Evolutionary conservation across 257 asterid species (phyloP).

Genomic region (Dorcoceras hygrometricum): DNA sequence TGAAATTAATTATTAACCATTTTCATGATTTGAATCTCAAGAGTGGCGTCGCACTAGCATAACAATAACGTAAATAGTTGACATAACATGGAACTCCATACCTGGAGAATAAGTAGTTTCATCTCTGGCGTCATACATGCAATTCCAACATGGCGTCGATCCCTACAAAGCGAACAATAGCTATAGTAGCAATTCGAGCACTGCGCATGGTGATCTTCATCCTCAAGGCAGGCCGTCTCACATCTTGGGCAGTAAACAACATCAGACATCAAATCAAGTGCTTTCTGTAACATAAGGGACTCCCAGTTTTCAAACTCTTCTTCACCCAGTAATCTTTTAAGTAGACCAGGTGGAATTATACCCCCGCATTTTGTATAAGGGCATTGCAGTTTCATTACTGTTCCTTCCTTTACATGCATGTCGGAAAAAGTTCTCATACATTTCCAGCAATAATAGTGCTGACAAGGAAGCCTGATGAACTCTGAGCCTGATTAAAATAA

Average conservation of each 20-base stretch:
- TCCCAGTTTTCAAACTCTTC: constrained; percentile 82
- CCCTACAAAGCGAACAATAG: constrained; percentile 84
- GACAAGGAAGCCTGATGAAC: constrained; percentile 73
- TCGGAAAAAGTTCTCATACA: constrained; percentile 73
- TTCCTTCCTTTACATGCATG: constrained; percentile 77
- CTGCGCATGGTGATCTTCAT: constrained; percentile 73
- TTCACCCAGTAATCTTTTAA: constrained; percentile 63
- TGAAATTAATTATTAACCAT: no score
- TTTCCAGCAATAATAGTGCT: constrained; percentile 69
- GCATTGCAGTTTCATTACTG: constrained; percentile 67
- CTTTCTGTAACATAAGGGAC: constrained; percentile 58
- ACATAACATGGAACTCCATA: constrained; percentile 22
- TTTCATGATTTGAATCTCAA: neutral
- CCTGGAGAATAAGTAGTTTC: constrained; percentile 70
- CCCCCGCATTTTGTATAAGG: constrained; percentile 83
- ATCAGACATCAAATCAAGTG: constrained; percentile 85
- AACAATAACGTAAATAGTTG: neutral
- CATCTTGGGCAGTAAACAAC: constrained; percentile 93
- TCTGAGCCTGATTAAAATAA: constrained; percentile 58
- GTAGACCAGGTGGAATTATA: constrained; percentile 82
- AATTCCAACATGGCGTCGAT: constrained; percentile 80
- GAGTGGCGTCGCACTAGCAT: neutral
- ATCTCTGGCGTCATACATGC: constrained; percentile 71
- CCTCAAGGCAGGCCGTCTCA: constrained; percentile 83
- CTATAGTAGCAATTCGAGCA: constrained; percentile 84